These are phyloP conservation scores for Neonectria punicea DNA, from an alignment of 2,329 filamentous ascomycete genomes.

Conservation along the genomic window DNA sequence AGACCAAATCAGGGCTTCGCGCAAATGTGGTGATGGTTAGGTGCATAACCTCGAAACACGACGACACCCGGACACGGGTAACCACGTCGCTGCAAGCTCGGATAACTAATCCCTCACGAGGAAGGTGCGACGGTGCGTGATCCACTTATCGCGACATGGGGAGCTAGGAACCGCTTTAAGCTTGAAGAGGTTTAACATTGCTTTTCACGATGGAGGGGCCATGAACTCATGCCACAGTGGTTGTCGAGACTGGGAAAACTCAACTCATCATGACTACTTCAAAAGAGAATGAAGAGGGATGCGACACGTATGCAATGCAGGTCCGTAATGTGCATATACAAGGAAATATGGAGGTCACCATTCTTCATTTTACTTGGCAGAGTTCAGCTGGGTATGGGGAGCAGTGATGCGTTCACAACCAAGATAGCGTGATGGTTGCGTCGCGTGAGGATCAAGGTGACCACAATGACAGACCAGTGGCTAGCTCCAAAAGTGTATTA, in stretches of 20 bases:
- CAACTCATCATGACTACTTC: background rate
- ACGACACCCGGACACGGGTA: background rate
- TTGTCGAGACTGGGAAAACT: background rate
- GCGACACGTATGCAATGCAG: background rate
- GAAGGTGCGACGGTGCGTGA: background rate
- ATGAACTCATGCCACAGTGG: conserved; percentile 13
- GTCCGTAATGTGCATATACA: background rate
- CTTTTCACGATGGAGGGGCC: background rate
- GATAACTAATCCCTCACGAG: background rate
- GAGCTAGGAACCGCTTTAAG: conserved; percentile 3
- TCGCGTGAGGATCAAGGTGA: conserved; percentile 8
- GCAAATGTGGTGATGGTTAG: background rate
- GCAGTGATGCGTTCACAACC: conserved; percentile 10
- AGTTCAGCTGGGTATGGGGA: background rate
- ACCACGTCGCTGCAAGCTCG: background rate
- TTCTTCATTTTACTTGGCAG: background rate
- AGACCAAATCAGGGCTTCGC: background rate
- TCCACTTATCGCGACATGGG: background rate
- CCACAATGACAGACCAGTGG: conserved; percentile 1
- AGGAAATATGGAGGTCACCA: too few relatives aligned
- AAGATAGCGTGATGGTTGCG: conserved; percentile 23
- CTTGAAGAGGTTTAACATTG: conserved; percentile 7
- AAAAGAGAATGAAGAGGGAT: background rate
- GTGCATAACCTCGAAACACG: conserved; percentile 6
- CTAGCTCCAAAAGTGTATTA: conserved; percentile 2